Base-by-base conservation (phyloP, 1,284 basidiomycete genomes). In the Ustilago vetiveriae region DNA sequence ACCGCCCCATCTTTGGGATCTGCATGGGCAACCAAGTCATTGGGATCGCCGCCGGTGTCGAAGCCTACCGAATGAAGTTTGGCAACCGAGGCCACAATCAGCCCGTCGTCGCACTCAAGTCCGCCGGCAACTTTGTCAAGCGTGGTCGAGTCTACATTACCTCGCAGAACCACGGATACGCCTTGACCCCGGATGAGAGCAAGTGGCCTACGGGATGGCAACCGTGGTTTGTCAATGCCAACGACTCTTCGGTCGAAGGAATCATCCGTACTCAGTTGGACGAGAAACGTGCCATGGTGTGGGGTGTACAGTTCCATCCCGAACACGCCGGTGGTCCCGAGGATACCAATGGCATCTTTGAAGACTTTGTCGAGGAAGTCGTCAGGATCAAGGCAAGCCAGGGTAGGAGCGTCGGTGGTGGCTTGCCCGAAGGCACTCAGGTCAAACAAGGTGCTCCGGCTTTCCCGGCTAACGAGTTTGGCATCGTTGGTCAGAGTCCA, bases 51-150 rank as follows among this genome's bases (percentile, higher is more conserved):
- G 94, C 94, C 19, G 96, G 96, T 38, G 84, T 98, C 63, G 93
- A 97, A 78, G 92, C 94, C 7, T 98, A 98, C 83, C 88, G 94
- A 29, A 96, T 96, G 93, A 92, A 89, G 19, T 98, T 98, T 80
- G 94, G 95, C 24, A 98, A 98, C 83, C 90, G 95, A 76, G 95
- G 95, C n/a, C 96, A 98, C 84, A 98, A 98, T 83, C 95, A 98
- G 83, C 95, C 95, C 36, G 95, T 98, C 16, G 87, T 98, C 30
- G 95, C 95, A 22, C 86, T 98, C 50, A 92, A 92, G 30, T 90
- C 88, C 33, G 88, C 91, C 8, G 93, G 94, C 4, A 75, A 70
- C 57, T 92, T 90, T 26, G 94, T 98, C 85, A 91, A 89, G 81
- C 92, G 94, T 44, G 96, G 95, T 17, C 87, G 95, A 38, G 94